Evolutionary conservation across 768 basidiomycete species (phyloP).

Genomic region (Agaricus sinodeliciosus): DNA sequence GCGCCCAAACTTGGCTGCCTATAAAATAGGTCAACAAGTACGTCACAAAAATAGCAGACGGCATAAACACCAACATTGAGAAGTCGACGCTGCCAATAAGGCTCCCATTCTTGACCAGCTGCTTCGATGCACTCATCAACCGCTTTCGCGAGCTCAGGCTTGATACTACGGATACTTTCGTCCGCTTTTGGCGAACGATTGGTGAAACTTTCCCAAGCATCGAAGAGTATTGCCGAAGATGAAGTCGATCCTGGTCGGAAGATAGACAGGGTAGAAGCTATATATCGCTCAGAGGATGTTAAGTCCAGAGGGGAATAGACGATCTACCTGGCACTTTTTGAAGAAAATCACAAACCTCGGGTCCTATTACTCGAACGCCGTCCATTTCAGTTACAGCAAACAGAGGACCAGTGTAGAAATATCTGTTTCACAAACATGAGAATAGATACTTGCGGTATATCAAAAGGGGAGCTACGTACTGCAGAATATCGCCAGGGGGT

Average conservation of each 20-base stretch:
- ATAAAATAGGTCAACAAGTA: neutral
- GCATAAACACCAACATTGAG: conserved; percentile 55
- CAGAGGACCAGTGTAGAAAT: conserved; percentile 68
- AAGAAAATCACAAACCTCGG: conserved; percentile 79
- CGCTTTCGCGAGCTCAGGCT: conserved; percentile 77
- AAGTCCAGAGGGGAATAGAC: neutral
- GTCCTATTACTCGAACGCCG: conserved; percentile 78
- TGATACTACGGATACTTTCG: conserved; percentile 84
- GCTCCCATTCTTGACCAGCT: conserved; percentile 88
- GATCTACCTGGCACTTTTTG: conserved; percentile 84
- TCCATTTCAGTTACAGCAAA: conserved; percentile 85
- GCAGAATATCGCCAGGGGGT: conserved; percentile 80
- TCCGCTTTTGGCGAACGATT: conserved; percentile 86
- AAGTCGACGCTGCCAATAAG: conserved; percentile 81
- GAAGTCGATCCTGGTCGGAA: conserved; percentile 92
- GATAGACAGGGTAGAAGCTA: conserved; percentile 74
- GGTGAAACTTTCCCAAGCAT: conserved; percentile 87
- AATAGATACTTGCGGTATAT: neutral
- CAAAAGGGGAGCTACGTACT: conserved; percentile 41
- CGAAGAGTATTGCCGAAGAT: conserved; percentile 85
- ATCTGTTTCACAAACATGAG: conserved; percentile 37
- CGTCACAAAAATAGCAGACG: neutral
- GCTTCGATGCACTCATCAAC: conserved; percentile 93
- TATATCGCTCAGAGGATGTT: neutral
- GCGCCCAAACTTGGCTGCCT: conserved; percentile 97